A percentile compares a stretch with the other conserved stretches of the same genome.
Evolutionary conservation across 148 eudicot genomes (phyloP).

Genomic region (Rhododendron kiyosumense): DNA sequence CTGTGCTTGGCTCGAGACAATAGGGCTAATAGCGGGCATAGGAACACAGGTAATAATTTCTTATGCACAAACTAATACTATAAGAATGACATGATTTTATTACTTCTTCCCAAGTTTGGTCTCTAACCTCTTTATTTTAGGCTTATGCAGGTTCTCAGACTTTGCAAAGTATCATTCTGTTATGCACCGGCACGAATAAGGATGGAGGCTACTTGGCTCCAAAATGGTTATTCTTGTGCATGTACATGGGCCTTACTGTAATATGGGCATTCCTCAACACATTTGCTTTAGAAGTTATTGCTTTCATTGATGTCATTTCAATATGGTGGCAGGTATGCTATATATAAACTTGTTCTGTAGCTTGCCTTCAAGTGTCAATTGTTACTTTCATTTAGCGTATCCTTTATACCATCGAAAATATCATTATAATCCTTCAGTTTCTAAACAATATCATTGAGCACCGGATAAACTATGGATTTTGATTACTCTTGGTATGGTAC

Average conservation of each 20-base stretch:
- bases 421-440: not conserved
- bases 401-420: not conserved
- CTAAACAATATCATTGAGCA: not conserved
- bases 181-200: constrained; percentile 60
- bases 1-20: constrained; percentile 70
- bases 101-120: not conserved
- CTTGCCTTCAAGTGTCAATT: not conserved
- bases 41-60: constrained; percentile 55
- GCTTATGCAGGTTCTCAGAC: constrained; percentile 66
- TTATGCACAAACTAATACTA: not conserved
- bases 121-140: constrained; percentile 15
- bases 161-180: constrained; percentile 50
- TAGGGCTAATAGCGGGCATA: constrained; percentile 58
- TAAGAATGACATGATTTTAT: too few species aligned
- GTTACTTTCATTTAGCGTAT: not conserved
- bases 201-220: constrained; percentile 66
- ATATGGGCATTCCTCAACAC: constrained; percentile 69
- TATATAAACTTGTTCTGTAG: not conserved
- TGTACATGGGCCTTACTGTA: constrained; percentile 44
- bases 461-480: not conserved
- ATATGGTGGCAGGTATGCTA: constrained; percentile 60
- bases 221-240: constrained; percentile 53
- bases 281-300: constrained; percentile 58
- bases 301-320: constrained; percentile 49
- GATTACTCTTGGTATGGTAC: not conserved